phyloP scores from a whole-genome alignment of 345 rosid species.

The Gossypium mustelinum region DNA sequence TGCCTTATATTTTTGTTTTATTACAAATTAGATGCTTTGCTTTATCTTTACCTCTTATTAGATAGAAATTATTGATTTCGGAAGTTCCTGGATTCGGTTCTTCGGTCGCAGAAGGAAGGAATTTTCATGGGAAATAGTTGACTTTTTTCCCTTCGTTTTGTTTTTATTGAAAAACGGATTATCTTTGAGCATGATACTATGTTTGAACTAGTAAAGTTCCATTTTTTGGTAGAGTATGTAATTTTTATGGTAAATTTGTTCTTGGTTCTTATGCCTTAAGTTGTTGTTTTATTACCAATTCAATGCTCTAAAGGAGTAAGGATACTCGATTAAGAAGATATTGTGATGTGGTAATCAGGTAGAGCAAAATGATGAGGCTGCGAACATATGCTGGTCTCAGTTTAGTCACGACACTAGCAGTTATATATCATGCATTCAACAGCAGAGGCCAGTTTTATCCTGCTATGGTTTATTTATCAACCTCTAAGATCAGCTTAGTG shows the following conservation, averaged over 20 bases:
- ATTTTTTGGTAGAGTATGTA: background rate
- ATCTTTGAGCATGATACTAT: background rate
- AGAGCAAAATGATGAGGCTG: slow-evolving; percentile 60
- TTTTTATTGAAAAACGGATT: background rate
- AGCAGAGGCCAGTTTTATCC: slow-evolving; percentile 90
- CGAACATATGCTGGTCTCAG: slow-evolving; percentile 68
- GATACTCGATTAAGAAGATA: background rate
- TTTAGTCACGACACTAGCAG: slow-evolving; percentile 48
- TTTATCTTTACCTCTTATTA: background rate
- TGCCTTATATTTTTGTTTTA: background rate
- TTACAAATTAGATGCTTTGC: background rate
- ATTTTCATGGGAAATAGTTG: background rate
- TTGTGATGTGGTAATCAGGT: slow-evolving; percentile 8
- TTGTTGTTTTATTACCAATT: background rate
- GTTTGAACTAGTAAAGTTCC: background rate
- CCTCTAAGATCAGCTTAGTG: slow-evolving; percentile 77
- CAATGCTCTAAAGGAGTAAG: background rate
- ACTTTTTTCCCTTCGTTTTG: background rate
- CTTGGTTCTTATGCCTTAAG: background rate
- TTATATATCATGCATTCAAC: slow-evolving; percentile 76
- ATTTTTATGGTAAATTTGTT: background rate
- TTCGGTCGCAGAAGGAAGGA: background rate
- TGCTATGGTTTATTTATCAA: slow-evolving; percentile 74
- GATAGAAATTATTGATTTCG: background rate
- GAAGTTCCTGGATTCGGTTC: background rate